Evolutionary conservation across 192 early-diverging fungal species (phyloP).

Genomic region (Coemansia sp.): DNA sequence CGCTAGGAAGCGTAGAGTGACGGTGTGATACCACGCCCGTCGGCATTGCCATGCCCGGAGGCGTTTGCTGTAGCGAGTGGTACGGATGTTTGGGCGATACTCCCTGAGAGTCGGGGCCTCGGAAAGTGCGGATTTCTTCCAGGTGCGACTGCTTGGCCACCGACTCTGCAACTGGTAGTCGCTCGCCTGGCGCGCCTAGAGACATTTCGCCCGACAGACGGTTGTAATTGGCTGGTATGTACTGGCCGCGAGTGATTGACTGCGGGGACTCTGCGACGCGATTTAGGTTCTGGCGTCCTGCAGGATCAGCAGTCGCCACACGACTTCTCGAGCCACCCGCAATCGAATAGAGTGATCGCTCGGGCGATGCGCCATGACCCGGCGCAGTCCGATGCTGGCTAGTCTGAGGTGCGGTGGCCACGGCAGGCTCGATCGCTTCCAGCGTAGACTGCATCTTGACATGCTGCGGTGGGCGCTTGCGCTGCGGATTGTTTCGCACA

Average conservation of each 20-base stretch:
- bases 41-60: background rate
- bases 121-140: slow-evolving; percentile 46
- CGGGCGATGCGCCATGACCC: slow-evolving; percentile 10
- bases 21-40: slow-evolving; percentile 1
- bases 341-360: background rate
- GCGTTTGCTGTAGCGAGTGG: slow-evolving; percentile 8
- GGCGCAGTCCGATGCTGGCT: background rate
- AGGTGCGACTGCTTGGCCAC: slow-evolving; percentile 47
- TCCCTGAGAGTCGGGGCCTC: slow-evolving; percentile 14
- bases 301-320: slow-evolving; percentile 9
- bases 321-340: background rate
- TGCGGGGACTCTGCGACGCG: slow-evolving; percentile 38
- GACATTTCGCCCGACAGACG: background rate
- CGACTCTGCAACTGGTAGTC: slow-evolving; percentile 36
- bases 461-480: slow-evolving; percentile 26
- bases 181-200: background rate
- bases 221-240: slow-evolving; percentile 11
- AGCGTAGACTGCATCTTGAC: slow-evolving; percentile 3
- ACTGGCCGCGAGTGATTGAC: slow-evolving; percentile 19
- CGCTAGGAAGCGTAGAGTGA: slow-evolving; percentile 11
- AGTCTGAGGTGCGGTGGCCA: background rate
- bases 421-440: background rate
- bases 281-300: background rate
- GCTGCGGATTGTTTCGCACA: slow-evolving; percentile 27
- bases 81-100: slow-evolving; percentile 9